Conservation (phyloP, 495 filamentous ascomycete genomes). For the Xylaria venustula region DNA sequence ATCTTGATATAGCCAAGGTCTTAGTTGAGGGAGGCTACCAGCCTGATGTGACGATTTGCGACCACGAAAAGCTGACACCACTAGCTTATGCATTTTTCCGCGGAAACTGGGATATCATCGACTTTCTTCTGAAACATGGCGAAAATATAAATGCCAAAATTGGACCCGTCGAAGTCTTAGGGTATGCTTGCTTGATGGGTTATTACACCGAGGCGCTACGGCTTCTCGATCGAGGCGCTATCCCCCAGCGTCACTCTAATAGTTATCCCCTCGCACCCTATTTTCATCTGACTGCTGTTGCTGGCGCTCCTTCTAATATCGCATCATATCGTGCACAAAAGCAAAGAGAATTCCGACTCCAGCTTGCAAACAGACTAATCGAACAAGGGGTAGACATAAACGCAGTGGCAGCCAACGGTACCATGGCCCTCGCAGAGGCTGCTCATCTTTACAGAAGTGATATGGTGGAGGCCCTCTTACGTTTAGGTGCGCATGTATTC, state of each 20-base stretch:
- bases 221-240: constrained; percentile 32
- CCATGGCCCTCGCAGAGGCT: constrained; percentile 18
- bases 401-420: constrained; percentile 5
- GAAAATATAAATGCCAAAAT: constrained; percentile 32
- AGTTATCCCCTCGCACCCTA: too few species aligned
- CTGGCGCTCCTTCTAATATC: not conserved
- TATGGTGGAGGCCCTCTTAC: constrained; percentile 30
- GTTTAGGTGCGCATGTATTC: constrained; percentile 18
- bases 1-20: not conserved
- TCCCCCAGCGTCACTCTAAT: too few species aligned
- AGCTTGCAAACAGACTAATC: constrained; percentile 18
- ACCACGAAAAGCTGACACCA: constrained; percentile 31
- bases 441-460: not conserved
- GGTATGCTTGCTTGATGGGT: constrained; percentile 35
- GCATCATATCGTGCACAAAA: constrained; percentile 15
- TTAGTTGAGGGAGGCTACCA: constrained; percentile 28
- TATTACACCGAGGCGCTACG: constrained; percentile 30
- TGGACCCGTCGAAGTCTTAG: constrained; percentile 33
- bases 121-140: constrained; percentile 30
- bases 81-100: constrained; percentile 36
- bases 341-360: not conserved
- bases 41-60: constrained; percentile 26
- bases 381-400: constrained; percentile 13
- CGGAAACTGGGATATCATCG: constrained; percentile 31
- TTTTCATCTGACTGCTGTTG: constrained; percentile 33